A percentile compares a stretch with the other conserved stretches of the same genome.
phyloP scores from a whole-genome alignment of 192 early-diverging fungal species.

The Mortierella hygrophila region DNA sequence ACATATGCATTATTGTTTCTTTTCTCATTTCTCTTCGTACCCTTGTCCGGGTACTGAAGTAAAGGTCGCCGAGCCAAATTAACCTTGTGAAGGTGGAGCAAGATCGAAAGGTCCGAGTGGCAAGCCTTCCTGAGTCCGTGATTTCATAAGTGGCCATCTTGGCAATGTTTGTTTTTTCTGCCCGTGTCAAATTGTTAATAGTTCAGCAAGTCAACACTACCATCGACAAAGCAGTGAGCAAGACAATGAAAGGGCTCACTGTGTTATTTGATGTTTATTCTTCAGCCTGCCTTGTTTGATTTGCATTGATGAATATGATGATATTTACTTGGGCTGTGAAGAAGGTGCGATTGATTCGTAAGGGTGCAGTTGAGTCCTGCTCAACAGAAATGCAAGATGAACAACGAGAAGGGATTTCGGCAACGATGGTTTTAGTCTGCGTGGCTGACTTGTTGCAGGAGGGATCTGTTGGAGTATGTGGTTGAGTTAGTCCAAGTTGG shows the following conservation, averaged over 20 bases:
- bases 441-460: not conserved
- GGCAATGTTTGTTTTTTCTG: not conserved
- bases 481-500: not conserved
- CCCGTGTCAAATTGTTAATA: not conserved
- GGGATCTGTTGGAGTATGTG: not conserved
- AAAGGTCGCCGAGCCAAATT: no score
- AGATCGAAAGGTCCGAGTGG: no score
- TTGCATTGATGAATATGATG: not conserved
- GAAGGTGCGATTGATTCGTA: not conserved
- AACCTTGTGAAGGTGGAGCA: no score
- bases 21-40: not conserved
- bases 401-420: not conserved
- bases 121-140: no score
- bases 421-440: not conserved
- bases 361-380: not conserved
- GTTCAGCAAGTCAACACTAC: not conserved
- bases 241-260: not conserved
- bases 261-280: not conserved
- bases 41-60: not conserved
- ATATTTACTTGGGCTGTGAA: not conserved
- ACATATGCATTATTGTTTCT: not conserved
- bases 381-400: not conserved
- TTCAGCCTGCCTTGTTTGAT: not conserved
- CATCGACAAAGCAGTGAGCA: not conserved
- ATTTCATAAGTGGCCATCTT: no score